Percentiles rank a stretch among this genome's conserved stretches.
Conservation (phyloP, 805 yeast genomes). For the Saccharomycopsis sp. region DNA sequence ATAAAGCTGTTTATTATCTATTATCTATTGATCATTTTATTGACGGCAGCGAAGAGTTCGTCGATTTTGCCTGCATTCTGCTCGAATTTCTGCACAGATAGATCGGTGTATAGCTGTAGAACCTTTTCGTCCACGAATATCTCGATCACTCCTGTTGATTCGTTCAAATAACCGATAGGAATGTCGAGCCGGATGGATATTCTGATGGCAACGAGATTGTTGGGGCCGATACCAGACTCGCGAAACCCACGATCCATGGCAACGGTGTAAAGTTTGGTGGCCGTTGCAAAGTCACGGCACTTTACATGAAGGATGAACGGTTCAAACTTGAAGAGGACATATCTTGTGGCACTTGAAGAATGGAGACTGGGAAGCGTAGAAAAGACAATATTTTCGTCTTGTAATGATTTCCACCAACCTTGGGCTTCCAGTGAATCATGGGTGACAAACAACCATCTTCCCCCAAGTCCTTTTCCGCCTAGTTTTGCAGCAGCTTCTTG, state of each 20-base stretch:
- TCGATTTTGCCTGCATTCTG: slow-evolving; percentile 59
- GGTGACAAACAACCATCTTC: slow-evolving; percentile 75
- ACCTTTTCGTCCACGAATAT: slow-evolving; percentile 48
- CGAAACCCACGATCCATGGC: slow-evolving; percentile 86
- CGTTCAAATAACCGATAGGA: slow-evolving; percentile 58
- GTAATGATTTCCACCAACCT: slow-evolving; percentile 40
- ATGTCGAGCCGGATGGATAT: slow-evolving; percentile 67
- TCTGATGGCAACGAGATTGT: slow-evolving; percentile 71
- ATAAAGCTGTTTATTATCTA: no score
- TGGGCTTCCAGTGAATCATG: slow-evolving; percentile 49
- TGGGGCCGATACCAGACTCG: slow-evolving; percentile 80
- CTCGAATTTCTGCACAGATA: slow-evolving; percentile 55
- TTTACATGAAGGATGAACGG: slow-evolving; percentile 82
- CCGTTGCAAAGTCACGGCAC: slow-evolving; percentile 54
- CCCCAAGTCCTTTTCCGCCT: slow-evolving; percentile 84
- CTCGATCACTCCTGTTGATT: slow-evolving; percentile 25
- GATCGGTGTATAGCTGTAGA: slow-evolving; percentile 41
- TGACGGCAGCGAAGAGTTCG: slow-evolving; percentile 31
- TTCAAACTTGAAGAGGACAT: slow-evolving; percentile 71
- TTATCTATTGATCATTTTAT: not conserved
- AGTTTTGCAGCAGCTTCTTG: slow-evolving; percentile 30
- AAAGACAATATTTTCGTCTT: slow-evolving; percentile 26
- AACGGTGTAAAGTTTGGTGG: slow-evolving; percentile 53
- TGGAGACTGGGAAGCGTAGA: no score
- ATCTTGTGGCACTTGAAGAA: slow-evolving; percentile 37